Percentiles rank a stretch among this genome's conserved stretches.
These are phyloP conservation scores for Starmerella lactis-condensi DNA, from an alignment of 805 yeast genomes.

Conservation along the genomic window DNA sequence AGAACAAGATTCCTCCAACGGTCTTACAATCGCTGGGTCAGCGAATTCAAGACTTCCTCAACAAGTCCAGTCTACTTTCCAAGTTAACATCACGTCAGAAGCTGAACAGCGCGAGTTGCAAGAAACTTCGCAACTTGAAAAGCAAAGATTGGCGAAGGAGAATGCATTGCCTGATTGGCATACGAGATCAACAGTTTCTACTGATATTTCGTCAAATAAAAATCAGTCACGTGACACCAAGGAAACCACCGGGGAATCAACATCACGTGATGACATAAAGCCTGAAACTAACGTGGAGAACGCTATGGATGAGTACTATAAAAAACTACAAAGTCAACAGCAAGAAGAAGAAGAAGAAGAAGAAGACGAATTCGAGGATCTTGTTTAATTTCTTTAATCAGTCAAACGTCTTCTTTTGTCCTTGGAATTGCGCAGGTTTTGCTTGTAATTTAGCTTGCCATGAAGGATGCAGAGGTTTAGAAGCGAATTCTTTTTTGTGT, in stretches of 20 bases:
- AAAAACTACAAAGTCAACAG: constrained; percentile 16
- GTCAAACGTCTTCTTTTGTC: constrained; percentile 71
- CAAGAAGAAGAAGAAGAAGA: constrained; percentile 15
- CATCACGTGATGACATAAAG: background rate
- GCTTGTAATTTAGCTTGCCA: constrained; percentile 79
- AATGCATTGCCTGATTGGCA: constrained; percentile 98
- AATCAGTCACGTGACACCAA: constrained; percentile 1
- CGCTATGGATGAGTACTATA: constrained; percentile 18
- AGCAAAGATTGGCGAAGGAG: constrained; percentile 57
- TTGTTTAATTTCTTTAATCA: constrained; percentile 18
- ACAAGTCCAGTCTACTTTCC: constrained; percentile 54
- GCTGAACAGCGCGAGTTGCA: constrained; percentile 59
- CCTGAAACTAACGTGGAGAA: constrained; percentile 9
- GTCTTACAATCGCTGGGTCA: constrained; percentile 15
- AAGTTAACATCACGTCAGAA: constrained; percentile 72
- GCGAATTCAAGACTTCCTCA: constrained; percentile 20
- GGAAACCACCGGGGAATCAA: background rate
- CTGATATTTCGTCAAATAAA: constrained; percentile 2
- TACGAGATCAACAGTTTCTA: constrained; percentile 70
- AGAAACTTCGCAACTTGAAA: constrained; percentile 49
- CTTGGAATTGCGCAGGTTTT: constrained; percentile 47
- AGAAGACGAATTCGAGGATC: constrained; percentile 18
- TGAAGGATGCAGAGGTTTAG: constrained; percentile 65
- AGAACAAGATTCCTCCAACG: constrained; percentile 2
- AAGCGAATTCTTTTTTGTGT: constrained; percentile 14